These are phyloP conservation scores for Avena insularis DNA, from an alignment of 176 grass and related monocot genomes.

Conservation along the genomic window DNA sequence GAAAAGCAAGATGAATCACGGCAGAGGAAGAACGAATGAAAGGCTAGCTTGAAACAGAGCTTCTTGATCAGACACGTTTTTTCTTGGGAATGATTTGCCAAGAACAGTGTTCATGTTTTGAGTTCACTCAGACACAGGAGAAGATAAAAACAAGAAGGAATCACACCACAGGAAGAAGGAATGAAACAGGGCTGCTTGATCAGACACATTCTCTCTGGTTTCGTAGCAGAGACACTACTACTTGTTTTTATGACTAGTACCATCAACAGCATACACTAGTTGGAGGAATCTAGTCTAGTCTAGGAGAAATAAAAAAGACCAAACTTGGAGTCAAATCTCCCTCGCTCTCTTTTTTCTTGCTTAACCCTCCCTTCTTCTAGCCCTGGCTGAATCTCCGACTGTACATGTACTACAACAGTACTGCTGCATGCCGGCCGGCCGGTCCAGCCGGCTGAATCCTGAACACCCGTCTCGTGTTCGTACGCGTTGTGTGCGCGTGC, in stretches of 20 bases:
- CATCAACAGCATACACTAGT: neutral
- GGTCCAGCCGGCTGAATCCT: neutral
- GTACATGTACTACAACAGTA: neutral
- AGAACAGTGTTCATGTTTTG: neutral
- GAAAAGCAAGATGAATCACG: too few species aligned
- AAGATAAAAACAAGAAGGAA: neutral
- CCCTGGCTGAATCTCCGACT: neutral
- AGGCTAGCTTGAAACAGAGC: too few species aligned
- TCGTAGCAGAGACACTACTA: neutral
- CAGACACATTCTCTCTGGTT: neutral
- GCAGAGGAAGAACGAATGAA: too few species aligned
- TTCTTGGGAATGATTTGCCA: neutral
- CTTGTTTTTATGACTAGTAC: neutral
- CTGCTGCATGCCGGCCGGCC: constrained; percentile 3
- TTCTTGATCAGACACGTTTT: too few species aligned
- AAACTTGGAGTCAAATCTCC: neutral
- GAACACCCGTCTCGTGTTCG: neutral
- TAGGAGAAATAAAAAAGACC: neutral
- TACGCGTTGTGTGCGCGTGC: neutral
- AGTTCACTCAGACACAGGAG: neutral
- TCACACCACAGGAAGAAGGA: neutral
- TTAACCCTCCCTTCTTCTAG: neutral
- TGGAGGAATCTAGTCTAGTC: neutral
- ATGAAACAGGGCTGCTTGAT: constrained; percentile 13
- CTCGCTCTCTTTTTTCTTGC: neutral